These are phyloP conservation scores for Sporothrix schenckii DNA, from an alignment of 2,329 filamentous ascomycete species.

Conservation along the genomic window DNA sequence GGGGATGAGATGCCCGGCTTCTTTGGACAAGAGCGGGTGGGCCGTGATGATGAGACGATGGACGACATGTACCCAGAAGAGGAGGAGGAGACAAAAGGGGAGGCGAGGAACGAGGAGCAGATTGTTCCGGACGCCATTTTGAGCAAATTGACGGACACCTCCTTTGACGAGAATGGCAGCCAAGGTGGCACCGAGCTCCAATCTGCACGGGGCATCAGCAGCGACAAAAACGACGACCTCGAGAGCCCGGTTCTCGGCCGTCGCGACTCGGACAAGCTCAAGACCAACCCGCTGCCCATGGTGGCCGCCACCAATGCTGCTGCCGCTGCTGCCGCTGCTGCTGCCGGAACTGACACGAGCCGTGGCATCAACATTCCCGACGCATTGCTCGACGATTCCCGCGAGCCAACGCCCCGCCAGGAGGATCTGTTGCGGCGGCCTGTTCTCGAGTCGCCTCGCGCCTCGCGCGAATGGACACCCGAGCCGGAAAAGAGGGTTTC, in stretches of 20 bases:
- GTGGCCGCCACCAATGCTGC: slow-evolving; percentile 29
- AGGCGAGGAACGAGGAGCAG: slow-evolving; percentile 30
- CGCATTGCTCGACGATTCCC: slow-evolving; percentile 21
- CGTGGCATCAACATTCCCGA: slow-evolving; percentile 28
- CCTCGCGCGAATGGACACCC: slow-evolving; percentile 22
- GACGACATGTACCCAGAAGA: background rate
- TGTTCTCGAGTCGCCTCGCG: slow-evolving; percentile 33
- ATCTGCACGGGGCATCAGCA: background rate
- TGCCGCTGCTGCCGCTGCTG: slow-evolving; percentile 8
- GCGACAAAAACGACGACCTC: slow-evolving; percentile 34
- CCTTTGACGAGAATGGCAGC: slow-evolving; percentile 36
- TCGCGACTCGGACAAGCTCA: slow-evolving; percentile 40
- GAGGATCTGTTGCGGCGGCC: slow-evolving; percentile 31
- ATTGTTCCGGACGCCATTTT: slow-evolving; percentile 32
- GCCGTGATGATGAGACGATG: background rate
- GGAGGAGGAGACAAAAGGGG: background rate
- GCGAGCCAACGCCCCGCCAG: slow-evolving; percentile 26
- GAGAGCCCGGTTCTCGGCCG: slow-evolving; percentile 42
- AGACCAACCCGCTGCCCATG: slow-evolving; percentile 32
- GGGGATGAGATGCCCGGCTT: slow-evolving; percentile 27
- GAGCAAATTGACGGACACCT: slow-evolving; percentile 35
- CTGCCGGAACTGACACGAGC: background rate
- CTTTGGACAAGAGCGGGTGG: background rate
- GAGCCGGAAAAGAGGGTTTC: slow-evolving; percentile 30
- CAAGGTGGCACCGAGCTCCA: slow-evolving; percentile 34